Percentiles rank a stretch among this genome's conserved stretches.
Conservation (phyloP, 2,329 filamentous ascomycete genomes). For the Cephalotrichum gorgonifer region DNA sequence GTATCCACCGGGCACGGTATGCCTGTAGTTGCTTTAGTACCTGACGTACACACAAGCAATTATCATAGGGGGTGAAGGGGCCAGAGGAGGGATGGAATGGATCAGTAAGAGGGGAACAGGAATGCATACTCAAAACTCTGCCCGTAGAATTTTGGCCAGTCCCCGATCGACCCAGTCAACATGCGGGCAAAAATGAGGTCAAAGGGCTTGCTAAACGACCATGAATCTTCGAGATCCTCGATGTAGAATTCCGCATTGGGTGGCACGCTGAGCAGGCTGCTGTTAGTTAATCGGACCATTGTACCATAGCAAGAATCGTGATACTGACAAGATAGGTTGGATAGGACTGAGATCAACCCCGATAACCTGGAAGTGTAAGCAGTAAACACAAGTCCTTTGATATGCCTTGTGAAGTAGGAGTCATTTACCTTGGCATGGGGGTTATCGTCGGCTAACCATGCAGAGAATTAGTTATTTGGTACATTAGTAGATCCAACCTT, state of each 20-base stretch:
- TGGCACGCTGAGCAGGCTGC: slow-evolving; percentile 10
- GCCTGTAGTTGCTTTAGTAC: background rate
- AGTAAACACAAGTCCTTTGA: no score
- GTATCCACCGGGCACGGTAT: background rate
- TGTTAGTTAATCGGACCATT: background rate
- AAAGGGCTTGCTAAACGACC: slow-evolving; percentile 11
- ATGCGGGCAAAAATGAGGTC: background rate
- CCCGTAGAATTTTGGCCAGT: background rate
- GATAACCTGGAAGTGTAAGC: slow-evolving; percentile 12
- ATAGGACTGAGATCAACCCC: slow-evolving; percentile 23
- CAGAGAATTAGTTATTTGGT: background rate
- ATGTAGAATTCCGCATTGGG: slow-evolving; percentile 20
- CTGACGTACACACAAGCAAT: background rate
- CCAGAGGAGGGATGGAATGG: no score
- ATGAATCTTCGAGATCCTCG: slow-evolving; percentile 20
- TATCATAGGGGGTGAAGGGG: no score
- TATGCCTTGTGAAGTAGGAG: background rate
- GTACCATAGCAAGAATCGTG: no score
- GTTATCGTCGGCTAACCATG: slow-evolving; percentile 11
- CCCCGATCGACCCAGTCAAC: background rate
- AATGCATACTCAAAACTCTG: background rate
- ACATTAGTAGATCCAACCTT: no score
- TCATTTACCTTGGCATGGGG: slow-evolving; percentile 10
- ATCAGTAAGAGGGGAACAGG: no score
- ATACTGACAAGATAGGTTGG: slow-evolving; percentile 18